A percentile compares a stretch with the other conserved stretches of the same genome.
phyloP scores from a whole-genome alignment of 345 rosid species.

The Murraya koenigii region DNA sequence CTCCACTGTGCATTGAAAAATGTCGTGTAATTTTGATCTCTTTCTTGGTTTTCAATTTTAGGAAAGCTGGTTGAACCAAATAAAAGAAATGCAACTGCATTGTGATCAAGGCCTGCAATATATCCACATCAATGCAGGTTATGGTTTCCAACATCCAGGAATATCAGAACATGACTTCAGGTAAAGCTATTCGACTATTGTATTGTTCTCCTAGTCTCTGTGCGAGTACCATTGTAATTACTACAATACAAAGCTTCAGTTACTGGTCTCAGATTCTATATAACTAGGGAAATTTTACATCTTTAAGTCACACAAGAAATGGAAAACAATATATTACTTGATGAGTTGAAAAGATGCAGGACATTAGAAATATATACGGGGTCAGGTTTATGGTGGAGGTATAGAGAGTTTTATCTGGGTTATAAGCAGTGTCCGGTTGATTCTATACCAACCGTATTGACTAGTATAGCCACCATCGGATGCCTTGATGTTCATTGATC shows the following conservation, averaged over 20 bases:
- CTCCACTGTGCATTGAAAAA: neutral
- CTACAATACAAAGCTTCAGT: neutral
- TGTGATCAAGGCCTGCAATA: constrained; percentile 77
- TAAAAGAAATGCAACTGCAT: constrained; percentile 69
- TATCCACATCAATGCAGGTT: constrained; percentile 35
- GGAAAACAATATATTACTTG: neutral
- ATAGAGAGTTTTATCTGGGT: neutral
- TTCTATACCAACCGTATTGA: neutral
- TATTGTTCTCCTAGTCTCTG: constrained; percentile 8
- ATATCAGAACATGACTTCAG: constrained; percentile 35
- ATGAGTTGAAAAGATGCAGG: neutral
- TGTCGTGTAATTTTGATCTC: constrained; percentile 1
- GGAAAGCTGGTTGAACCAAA: constrained; percentile 75
- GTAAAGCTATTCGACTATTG: constrained; percentile 31
- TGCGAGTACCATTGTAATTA: neutral
- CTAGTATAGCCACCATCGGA: neutral
- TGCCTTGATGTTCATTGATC: neutral
- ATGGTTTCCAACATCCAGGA: constrained; percentile 41
- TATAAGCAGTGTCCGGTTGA: neutral
- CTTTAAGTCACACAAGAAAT: neutral
- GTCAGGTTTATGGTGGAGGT: neutral
- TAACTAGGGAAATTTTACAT: neutral
- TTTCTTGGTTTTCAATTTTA: constrained; percentile 33
- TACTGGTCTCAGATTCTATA: neutral
- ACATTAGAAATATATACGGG: neutral